Evolutionary conservation across 129 eudicot genomes (phyloP), one percentile per base, ranked within the genome.

Genomic region (Pseudognaphalium luteoalbum): DNA sequence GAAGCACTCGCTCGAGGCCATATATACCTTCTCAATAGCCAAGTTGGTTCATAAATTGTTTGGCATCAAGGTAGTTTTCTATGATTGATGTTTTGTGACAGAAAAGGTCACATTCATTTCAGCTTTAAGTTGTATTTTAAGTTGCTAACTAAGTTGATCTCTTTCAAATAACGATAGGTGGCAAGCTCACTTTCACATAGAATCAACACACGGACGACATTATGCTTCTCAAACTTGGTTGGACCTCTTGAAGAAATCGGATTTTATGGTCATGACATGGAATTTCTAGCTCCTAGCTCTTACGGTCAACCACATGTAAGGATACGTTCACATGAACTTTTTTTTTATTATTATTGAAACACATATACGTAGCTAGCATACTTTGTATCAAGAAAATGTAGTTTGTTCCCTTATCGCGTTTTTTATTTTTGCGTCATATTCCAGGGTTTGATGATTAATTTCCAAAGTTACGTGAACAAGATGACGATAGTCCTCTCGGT

Each of bases 271-370:
- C 88, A 85, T 50, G 81, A 76, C 56, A 62, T 88, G 66, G 80
- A 84, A 73, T 86, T 19, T 73, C 80, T 85, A 68, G 88, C 90
- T 61, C 81, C 90, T 6, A 41, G 83, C 59, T 79, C 82, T 25
- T 86, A 85, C 60, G 90, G 88, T 8, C 93, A 83, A 68, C 88
- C 93, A 10, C 86, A 79, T 76, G 90, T 88, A 83, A 81, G 83
- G 34, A 37, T 3, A 69, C 17, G 12, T 4, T 67, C 17, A 4
- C 51, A 51, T n/a, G 25, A 12, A n/a, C 19, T 58, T 58, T 5
- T 58, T 19, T 44, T 15, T 25, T 25, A 0, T 25, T 8, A 8
- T 8, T 39, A 39, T 39, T 28, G 12, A 11, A 32, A 16, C 41
- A 25, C 0, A 25, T 10, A 63, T 33, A n/a, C 25, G 1, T 37